These are phyloP conservation scores for Fusarium sp. DNA, from an alignment of 2,329 filamentous ascomycete species.

Conservation along the genomic window DNA sequence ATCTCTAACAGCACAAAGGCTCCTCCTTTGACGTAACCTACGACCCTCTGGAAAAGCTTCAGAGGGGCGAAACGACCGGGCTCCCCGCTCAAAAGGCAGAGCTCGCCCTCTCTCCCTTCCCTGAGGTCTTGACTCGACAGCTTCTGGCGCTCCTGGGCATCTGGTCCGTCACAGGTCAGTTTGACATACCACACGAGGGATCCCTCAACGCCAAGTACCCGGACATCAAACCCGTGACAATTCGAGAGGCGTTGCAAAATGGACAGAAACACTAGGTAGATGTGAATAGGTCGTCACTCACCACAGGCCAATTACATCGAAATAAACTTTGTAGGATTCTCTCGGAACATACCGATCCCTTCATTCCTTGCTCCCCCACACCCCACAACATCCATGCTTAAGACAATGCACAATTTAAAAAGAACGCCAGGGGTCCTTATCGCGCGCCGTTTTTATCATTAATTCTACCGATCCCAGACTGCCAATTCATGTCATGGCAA, in stretches of 20 bases:
- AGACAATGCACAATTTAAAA: neutral
- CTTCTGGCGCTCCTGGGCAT: neutral
- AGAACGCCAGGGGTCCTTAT: neutral
- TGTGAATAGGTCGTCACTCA: neutral
- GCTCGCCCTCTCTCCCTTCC: neutral
- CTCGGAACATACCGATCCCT: neutral
- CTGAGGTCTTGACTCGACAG: neutral
- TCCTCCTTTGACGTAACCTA: neutral
- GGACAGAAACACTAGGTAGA: neutral
- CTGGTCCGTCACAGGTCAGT: neutral
- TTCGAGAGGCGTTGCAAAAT: neutral
- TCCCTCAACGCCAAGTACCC: neutral
- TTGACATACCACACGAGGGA: neutral
- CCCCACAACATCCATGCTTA: neutral
- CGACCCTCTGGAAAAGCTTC: neutral
- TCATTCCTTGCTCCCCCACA: neutral
- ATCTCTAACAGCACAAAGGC: neutral
- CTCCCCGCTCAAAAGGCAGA: neutral
- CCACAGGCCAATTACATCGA: neutral
- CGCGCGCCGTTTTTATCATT: neutral
- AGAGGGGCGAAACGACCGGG: neutral
- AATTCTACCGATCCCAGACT: neutral
- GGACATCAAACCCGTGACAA: neutral
- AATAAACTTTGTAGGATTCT: neutral
- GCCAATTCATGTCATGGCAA: neutral